Conservation (phyloP, 371 early-diverging fungal genomes). For the Mucor racemosus region DNA sequence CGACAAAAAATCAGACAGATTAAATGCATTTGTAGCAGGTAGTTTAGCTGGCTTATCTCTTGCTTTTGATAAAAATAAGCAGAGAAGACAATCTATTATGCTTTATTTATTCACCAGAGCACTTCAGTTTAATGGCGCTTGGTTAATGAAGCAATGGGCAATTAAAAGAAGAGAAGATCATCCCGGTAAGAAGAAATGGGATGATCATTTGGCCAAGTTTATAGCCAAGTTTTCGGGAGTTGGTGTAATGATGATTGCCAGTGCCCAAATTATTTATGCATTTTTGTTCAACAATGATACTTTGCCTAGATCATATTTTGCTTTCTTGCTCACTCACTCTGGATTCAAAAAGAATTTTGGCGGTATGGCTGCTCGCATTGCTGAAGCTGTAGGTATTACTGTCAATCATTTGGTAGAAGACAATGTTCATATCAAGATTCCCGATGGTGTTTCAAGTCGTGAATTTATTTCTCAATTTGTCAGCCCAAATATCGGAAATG, state of each 20-base stretch:
- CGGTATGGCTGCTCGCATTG: constrained; percentile 57
- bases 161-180: constrained; percentile 42
- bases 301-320: constrained; percentile 66
- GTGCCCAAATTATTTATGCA: constrained; percentile 66
- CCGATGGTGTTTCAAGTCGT: constrained; percentile 45
- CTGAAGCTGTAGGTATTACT: constrained; percentile 44
- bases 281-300: constrained; percentile 67
- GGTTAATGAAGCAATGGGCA: constrained; percentile 70
- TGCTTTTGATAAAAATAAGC: constrained; percentile 70
- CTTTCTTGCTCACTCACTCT: constrained; percentile 70
- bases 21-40: constrained; percentile 82
- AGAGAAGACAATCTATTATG: constrained; percentile 77
- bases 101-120: constrained; percentile 81
- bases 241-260: constrained; percentile 71
- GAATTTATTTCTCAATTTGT: constrained; percentile 59
- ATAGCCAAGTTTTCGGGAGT: constrained; percentile 61
- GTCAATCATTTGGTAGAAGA: constrained; percentile 45
- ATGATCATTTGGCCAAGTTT: constrained; percentile 58
- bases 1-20: constrained; percentile 56
- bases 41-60: constrained; percentile 75
- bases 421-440: constrained; percentile 45
- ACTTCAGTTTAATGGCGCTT: constrained; percentile 72
- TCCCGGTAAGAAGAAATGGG: constrained; percentile 41
- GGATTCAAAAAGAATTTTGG: constrained; percentile 62
- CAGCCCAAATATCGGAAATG: constrained; percentile 61